A percentile compares a stretch with the other conserved stretches of the same genome.
These are phyloP conservation scores for Neurospora hispaniola DNA, from an alignment of 495 filamentous ascomycete genomes.

Conservation along the genomic window DNA sequence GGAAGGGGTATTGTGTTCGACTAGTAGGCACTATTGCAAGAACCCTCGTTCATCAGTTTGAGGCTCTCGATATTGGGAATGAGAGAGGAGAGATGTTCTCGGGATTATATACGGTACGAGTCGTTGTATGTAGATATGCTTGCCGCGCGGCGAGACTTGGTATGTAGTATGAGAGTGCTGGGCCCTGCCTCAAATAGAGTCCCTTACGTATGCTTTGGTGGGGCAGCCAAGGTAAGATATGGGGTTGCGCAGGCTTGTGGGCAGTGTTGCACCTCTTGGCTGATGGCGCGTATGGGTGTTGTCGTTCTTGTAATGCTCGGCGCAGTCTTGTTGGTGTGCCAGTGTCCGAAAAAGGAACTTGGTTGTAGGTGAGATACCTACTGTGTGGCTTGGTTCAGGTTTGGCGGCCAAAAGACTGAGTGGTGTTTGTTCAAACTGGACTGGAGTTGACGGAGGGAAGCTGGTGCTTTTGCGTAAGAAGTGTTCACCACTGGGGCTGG, in stretches of 20 bases:
- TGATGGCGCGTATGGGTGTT: not conserved
- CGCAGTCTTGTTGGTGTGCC: not conserved
- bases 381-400: not conserved
- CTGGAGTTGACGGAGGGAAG: not conserved
- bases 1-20: not conserved
- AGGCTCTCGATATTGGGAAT: not conserved
- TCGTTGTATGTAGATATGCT: not conserved
- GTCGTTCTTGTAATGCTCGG: not conserved
- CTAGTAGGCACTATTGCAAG: not conserved
- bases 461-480: not conserved
- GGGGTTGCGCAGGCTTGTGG: not conserved
- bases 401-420: not conserved
- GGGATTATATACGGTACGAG: not conserved
- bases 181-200: not conserved
- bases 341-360: not conserved
- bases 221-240: not conserved
- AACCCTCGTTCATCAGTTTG: not conserved
- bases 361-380: not conserved
- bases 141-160: not conserved
- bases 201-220: not conserved
- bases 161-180: not conserved
- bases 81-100: not conserved
- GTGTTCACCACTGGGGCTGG: not conserved
- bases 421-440: not conserved
- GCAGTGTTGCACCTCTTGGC: not conserved